These are phyloP conservation scores for Sphagnurus paluster DNA, from an alignment of 1,284 basidiomycete genomes.

Conservation along the genomic window DNA sequence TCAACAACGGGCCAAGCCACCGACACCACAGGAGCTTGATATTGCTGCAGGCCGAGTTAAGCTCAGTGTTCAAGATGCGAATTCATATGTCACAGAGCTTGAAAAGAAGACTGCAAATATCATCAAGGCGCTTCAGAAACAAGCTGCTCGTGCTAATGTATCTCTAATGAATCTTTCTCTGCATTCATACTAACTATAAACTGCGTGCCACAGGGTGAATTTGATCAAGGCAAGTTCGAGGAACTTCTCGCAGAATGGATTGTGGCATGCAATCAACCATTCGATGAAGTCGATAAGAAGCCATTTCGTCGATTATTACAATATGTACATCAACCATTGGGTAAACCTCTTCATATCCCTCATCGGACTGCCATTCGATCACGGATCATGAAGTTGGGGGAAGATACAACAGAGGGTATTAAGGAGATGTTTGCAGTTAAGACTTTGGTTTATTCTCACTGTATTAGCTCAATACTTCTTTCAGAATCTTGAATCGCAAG, in stretches of 20 bases:
- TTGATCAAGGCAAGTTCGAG: constrained; percentile 28
- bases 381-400: constrained; percentile 25
- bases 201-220: constrained; percentile 21
- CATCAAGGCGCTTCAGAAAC: constrained; percentile 1
- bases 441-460: too few relatives aligned
- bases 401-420: constrained; percentile 18
- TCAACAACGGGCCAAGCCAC: not conserved
- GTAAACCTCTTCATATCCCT: constrained; percentile 16
- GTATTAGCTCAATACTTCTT: too few relatives aligned
- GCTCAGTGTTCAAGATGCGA: not conserved
- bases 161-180: too few relatives aligned
- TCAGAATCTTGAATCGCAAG: too few relatives aligned
- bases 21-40: constrained; percentile 7
- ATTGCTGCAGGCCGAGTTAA: constrained; percentile 12
- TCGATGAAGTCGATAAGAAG: constrained; percentile 29
- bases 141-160: not conserved
- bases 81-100: not conserved
- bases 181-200: not conserved
- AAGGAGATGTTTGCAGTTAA: constrained; percentile 24
- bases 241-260: constrained; percentile 28
- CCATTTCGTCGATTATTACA: constrained; percentile 24
- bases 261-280: constrained; percentile 30
- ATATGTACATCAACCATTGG: constrained; percentile 20
- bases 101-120: not conserved
- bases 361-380: constrained; percentile 10